phyloP scores from a whole-genome alignment of 2,329 filamentous ascomycete genomes.

The Sclerotinia minor region DNA sequence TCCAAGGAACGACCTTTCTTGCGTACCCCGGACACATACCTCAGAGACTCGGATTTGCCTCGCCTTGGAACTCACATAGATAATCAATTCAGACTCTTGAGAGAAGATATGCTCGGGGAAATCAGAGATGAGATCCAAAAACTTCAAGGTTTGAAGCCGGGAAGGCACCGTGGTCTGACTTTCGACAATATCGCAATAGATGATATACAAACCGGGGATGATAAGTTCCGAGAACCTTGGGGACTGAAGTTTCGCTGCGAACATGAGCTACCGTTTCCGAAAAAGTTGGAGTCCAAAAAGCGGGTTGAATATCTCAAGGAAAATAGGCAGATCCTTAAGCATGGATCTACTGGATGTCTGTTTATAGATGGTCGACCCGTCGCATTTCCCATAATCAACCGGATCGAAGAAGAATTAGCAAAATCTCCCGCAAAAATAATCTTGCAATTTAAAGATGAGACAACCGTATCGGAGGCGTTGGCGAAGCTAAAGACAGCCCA shows the following conservation, averaged over 20 bases:
- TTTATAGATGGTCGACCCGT: slow-evolving; percentile 52
- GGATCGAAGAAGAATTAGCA: slow-evolving; percentile 51
- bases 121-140: slow-evolving; percentile 61
- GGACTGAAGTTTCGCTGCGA: slow-evolving; percentile 47
- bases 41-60: slow-evolving; percentile 45
- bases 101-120: slow-evolving; percentile 70
- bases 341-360: slow-evolving; percentile 63
- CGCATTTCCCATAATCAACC: slow-evolving; percentile 60
- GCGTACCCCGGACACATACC: slow-evolving; percentile 49
- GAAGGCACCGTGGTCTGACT: slow-evolving; percentile 43
- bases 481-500: slow-evolving; percentile 44
- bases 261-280: slow-evolving; percentile 49
- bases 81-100: slow-evolving; percentile 69
- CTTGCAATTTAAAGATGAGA: slow-evolving; percentile 52
- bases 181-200: slow-evolving; percentile 39
- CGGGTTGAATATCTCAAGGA: slow-evolving; percentile 51
- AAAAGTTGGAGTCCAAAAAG: slow-evolving; percentile 34
- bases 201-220: slow-evolving; percentile 27
- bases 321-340: slow-evolving; percentile 54
- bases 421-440: slow-evolving; percentile 49
- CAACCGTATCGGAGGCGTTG: slow-evolving; percentile 51
- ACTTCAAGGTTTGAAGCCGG: slow-evolving; percentile 51
- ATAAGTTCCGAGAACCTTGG: slow-evolving; percentile 40
- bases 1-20: slow-evolving; percentile 57
- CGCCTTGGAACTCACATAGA: slow-evolving; percentile 58